Percentiles rank a stretch among this genome's conserved stretches.
phyloP scores from a whole-genome alignment of 192 early-diverging fungal genomes.

The Linnemannia exigua region DNA sequence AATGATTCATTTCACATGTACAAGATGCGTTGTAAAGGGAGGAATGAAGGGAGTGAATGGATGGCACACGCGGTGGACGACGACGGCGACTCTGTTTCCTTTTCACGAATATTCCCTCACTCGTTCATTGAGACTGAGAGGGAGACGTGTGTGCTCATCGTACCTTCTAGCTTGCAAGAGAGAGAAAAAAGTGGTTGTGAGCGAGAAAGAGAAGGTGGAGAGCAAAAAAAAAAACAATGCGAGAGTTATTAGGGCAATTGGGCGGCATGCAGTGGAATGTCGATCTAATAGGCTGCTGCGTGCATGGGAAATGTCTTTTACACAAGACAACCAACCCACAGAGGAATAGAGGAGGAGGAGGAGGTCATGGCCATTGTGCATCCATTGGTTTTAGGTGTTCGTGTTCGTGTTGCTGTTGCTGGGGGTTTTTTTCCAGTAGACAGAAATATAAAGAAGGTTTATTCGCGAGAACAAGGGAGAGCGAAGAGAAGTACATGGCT shows the following conservation, averaged over 20 bases:
- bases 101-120: background rate
- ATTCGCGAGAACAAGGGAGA: no score
- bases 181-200: background rate
- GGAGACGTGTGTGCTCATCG: background rate
- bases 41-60: no score
- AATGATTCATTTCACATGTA: no score
- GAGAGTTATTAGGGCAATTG: background rate
- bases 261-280: background rate
- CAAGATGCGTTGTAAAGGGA: no score
- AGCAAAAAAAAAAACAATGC: no score
- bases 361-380: background rate
- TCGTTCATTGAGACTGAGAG: background rate
- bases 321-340: no score
- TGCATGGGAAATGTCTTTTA: background rate
- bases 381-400: no score
- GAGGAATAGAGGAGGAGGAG: no score
- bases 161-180: background rate
- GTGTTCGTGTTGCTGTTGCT: no score
- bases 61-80: background rate
- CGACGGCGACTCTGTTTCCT: background rate
- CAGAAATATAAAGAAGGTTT: conserved; percentile 1
- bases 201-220: background rate
- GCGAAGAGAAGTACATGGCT: background rate
- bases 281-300: background rate
- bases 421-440: conserved; percentile 12